These are phyloP conservation scores for Russula compacta DNA, from an alignment of 768 basidiomycete genomes.

Conservation along the genomic window DNA sequence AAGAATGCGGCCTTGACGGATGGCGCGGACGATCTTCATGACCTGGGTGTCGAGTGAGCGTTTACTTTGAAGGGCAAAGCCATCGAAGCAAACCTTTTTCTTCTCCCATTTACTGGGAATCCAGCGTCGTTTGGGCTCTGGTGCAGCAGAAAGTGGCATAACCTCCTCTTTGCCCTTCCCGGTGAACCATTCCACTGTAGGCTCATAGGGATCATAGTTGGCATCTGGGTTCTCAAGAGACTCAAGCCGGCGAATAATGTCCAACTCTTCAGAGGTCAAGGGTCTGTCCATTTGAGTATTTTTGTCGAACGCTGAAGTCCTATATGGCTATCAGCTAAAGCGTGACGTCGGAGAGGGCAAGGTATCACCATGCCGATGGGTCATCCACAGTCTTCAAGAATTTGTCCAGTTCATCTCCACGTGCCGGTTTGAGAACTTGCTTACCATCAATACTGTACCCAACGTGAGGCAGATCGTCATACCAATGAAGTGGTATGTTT, in stretches of 20 bases:
- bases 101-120: slow-evolving; percentile 99
- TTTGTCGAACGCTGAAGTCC: slow-evolving; percentile 92
- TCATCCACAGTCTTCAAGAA: slow-evolving; percentile 93
- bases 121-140: slow-evolving; percentile 95
- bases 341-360: not conserved
- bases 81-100: slow-evolving; percentile 62
- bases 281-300: slow-evolving; percentile 78
- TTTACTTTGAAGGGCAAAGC: not conserved
- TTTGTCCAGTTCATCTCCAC: slow-evolving; percentile 94
- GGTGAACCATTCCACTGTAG: slow-evolving; percentile 94
- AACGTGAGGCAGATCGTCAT: slow-evolving; percentile 98
- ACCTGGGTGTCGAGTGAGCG: slow-evolving; percentile 41
- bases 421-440: slow-evolving; percentile 85
- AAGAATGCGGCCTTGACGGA: slow-evolving; percentile 88
- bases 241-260: slow-evolving; percentile 89
- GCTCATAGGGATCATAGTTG: slow-evolving; percentile 85
- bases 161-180: slow-evolving; percentile 90
- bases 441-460: slow-evolving; percentile 96
- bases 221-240: slow-evolving; percentile 87
- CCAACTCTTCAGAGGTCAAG: slow-evolving; percentile 82
- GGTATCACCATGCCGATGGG: slow-evolving; percentile 69
- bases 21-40: slow-evolving; percentile 99
- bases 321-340: slow-evolving; percentile 25
- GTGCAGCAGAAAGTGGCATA: slow-evolving; percentile 86
- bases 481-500: slow-evolving; percentile 95